A percentile compares a stretch with the other conserved stretches of the same genome.
phyloP scores from a whole-genome alignment of 2,329 filamentous ascomycete species.

The Sclerotinia glacialis region DNA sequence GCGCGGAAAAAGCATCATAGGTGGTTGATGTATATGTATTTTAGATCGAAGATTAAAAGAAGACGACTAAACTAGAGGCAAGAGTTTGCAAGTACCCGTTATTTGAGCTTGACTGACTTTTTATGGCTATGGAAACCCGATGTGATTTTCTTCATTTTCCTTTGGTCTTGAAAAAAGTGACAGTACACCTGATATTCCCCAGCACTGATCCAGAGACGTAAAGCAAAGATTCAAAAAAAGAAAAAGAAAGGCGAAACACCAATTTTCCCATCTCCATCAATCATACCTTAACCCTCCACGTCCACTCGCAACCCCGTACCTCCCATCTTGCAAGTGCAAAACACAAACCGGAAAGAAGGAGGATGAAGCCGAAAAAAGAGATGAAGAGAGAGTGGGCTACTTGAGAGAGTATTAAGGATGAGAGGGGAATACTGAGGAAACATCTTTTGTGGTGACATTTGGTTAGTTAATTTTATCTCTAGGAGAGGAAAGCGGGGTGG shows the following conservation, averaged over 20 bases:
- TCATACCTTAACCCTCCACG: neutral
- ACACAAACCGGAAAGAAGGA: neutral
- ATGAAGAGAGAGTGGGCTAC: neutral
- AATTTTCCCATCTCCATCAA: neutral
- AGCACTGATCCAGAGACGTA: too few species aligned
- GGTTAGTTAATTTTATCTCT: neutral
- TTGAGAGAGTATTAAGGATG: neutral
- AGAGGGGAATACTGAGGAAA: neutral
- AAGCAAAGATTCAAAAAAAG: too few species aligned
- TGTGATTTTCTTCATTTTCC: neutral
- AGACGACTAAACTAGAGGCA: neutral
- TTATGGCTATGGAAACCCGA: neutral
- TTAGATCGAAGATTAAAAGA: neutral
- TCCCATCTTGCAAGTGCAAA: slow-evolving; percentile 5
- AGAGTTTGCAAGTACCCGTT: neutral
- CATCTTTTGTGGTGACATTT: neutral
- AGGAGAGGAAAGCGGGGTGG: neutral
- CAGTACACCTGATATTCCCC: neutral
- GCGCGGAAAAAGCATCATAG: neutral
- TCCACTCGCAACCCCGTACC: neutral
- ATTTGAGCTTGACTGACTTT: neutral
- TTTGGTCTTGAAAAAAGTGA: neutral
- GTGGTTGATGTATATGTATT: slow-evolving; percentile 1
- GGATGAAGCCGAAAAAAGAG: neutral
- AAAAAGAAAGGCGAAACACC: too few species aligned